Base-by-base conservation (phyloP, 306 rosid species). In the Prunus campanulata region DNA sequence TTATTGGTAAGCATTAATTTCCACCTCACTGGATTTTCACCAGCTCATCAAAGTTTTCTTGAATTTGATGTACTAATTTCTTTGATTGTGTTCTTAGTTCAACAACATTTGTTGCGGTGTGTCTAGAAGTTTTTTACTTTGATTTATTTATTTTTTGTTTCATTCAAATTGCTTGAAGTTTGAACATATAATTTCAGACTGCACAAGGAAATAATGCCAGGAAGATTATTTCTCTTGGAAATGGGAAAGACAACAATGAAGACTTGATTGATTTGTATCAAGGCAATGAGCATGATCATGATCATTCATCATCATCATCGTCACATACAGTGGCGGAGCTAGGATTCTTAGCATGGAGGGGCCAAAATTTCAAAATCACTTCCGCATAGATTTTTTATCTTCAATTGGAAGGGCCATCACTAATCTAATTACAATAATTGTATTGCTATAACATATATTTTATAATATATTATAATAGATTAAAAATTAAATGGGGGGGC, bases 181-280 rank as follows among this genome's bases (percentile, higher is more conserved):
- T 72, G 51, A 71, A 54, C 39, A 4, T 9, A 39, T 11, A 55
- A 18, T 9, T 7, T 5, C 91, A 87, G 89, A 68, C 59, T 66
- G 72, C 74, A 22, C 48, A 83, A 50, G 83, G 80, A 6, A 76
- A 73, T 74, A 46, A 51, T 9, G 85, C 80, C 47, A 81, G 90
- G 86, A 84, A 71, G 86, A 76, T 86, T 50, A 51, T 13, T 10
- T 27, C 18, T 13, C 19, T 9, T 18, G 66, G 57, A 76, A 49
- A 81, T 54, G 82, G 57, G 47, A 71, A 62, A 61, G 82, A 74
- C 39, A 47, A 22, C 32, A 68, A 47, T 5, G 39, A 61, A 9
- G 15, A 59, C 32, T 59, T 25, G 32, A 59, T 59, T 22, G 64
- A 22, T 59, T 59, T 59, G 29, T 15, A 27, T 27, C n/a, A 27